Evolutionary conservation across 176 grass and related monocot species (phyloP), one percentile per base, ranked within the genome.

Genomic region (Raddia guianensis): DNA sequence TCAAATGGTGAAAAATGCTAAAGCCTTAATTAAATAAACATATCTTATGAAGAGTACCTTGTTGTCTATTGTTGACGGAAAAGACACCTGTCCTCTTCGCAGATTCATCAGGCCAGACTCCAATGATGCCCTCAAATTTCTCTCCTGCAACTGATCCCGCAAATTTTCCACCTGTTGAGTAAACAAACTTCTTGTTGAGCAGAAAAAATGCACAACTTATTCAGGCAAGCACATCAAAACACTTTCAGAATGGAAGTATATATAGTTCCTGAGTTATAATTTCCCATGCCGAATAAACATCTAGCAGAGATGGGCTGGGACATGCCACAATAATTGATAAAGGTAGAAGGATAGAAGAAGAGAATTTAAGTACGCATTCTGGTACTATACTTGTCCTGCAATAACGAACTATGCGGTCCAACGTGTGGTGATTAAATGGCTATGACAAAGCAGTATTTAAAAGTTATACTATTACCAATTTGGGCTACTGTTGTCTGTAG

Each of bases 31-130:
- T 70, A 60, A 67, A 20, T 49, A 69, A 87, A 27, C 27, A 27
- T 27, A 27, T 42, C 50, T 70, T 78, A 72, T 54, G 27, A 84
- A 86, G 37, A 63, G 27, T 70, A 97, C 96, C 96, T 91, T 99
- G 76, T 21, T 93, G 49, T 95, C 96, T 67, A 90, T 65, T 86
- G 86, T 69, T 58, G 88, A 88, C 6, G 80, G 46, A 44, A 73
- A 81, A 63, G 95, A 91, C 42, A 87, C 75, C 44, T 88, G 87
- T 35, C 85, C 91, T 75, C 86, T 80, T 88, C 86, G 75, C 80
- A 93, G 78, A 82, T 93, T 94, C 86, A 91, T 84, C 56, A 95
- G 50, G 64, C 91, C 94, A 85, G 89, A 89, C 77, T 97, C 94
- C 73, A 98, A 82, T 34, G 89, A 91, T 46, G 82, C 64, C 78